Base-by-base conservation (phyloP, 768 basidiomycete species). In the Hysterangium stoloniferum region DNA sequence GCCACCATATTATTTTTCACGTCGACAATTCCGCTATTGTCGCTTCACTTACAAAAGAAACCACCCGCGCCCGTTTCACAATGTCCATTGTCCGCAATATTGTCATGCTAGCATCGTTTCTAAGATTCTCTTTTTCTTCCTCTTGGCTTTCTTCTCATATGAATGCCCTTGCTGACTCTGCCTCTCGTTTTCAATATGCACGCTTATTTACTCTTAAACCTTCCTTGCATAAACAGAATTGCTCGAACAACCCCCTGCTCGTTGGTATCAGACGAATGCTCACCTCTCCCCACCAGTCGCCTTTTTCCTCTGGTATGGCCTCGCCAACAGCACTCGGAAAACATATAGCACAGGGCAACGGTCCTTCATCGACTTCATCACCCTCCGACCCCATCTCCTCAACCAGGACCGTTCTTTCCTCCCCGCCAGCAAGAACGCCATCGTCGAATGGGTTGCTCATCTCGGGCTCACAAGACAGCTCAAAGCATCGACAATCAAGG, bases 291-390 rank as follows among this genome's bases (percentile, higher is more conserved):
- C 43, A 2, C 27, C 15, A 3, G 55, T 58, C 6, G 55, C 57
- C 15, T 58, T 58, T 33, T 61, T 15, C 53, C 58, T 67, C 12
- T 67, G 60, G 62, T 60, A 67, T 41, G 62, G 65, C 3, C 58
- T 66, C 34, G 59, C 64, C 6, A 46, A 60, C 24, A 62, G 56
- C 34, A 68, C 68, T 28, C 54, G 64, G 0, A 59, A 55, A 25
- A 59, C 62, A 6, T 68, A 70, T 50, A 52, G 54, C 8, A 57
- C 66, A 1, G 65, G 66, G 4, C 65, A 68, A 41, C 43, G 54
- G 2, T 65, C 59, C 1, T 70, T 61, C 56, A 45, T 66, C 42
- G 52, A 63, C 25, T 67, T 63, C 48, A 46, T 31, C 44, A 52
- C 52, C 4, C 24, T 54, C 46, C 25, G 53, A 47, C 24, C n/a